Conservation (phyloP, 2,329 filamentous ascomycete species). For the Thermomyces lanuginosus region DNA sequence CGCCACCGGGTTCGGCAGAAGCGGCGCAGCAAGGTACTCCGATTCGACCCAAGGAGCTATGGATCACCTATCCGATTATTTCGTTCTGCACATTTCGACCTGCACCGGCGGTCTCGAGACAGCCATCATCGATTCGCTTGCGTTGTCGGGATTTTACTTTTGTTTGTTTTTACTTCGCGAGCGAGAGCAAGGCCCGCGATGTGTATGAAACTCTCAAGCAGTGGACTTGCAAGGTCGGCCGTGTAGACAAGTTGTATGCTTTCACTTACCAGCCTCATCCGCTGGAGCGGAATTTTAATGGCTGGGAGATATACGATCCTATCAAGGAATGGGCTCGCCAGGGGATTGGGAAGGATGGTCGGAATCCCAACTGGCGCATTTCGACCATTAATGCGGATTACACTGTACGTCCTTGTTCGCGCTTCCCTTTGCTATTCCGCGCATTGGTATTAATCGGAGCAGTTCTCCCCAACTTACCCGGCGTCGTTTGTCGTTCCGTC, state of each 20-base stretch:
- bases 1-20: conserved; percentile 27
- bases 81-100: conserved; percentile 63
- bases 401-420: conserved; percentile 27
- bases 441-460: conserved; percentile 2
- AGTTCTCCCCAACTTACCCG: conserved; percentile 87
- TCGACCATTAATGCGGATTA: conserved; percentile 84
- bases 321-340: conserved; percentile 72
- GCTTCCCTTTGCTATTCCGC: conserved; percentile 10
- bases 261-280: conserved; percentile 67
- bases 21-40: conserved; percentile 24
- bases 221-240: conserved; percentile 65
- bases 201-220: conserved; percentile 73
- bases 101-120: conserved; percentile 49
- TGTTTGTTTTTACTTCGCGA: conserved; percentile 72
- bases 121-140: conserved; percentile 68
- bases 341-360: conserved; percentile 68
- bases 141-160: conserved; percentile 89
- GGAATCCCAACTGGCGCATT: conserved; percentile 72
- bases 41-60: conserved; percentile 52
- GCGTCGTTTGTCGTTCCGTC: conserved; percentile 68
- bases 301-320: conserved; percentile 74
- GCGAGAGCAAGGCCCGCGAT: conserved; percentile 59
- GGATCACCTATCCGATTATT: conserved; percentile 92
- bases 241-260: conserved; percentile 77
- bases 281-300: conserved; percentile 56